Base-by-base conservation (phyloP, 371 early-diverging fungal species). In the Blyttiomyces sp. region DNA sequence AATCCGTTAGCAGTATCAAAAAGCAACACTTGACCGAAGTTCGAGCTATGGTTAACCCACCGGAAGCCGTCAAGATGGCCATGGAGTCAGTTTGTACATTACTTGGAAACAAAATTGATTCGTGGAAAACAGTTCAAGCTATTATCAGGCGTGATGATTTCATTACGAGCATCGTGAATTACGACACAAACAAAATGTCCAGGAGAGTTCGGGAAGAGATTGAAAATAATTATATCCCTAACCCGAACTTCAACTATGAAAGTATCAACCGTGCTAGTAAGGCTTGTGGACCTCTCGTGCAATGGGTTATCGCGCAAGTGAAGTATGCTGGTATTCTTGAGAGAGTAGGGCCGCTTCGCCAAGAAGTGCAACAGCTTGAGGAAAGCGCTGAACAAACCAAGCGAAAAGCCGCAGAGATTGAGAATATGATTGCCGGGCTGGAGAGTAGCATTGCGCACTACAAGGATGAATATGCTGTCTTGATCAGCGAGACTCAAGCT, bases 11-110 rank as follows among this genome's bases (percentile, higher is more conserved):
- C 36, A 88, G 85, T 72, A 96, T 99, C 74, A 95, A 94, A 74
- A 94, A 91, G 78, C 89, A 94, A 57, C 95, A 96, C 54, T 80
- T 99, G 68, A 92, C 94, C n/a, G 99, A 99, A 83, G 94, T 99
- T 3, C 89, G 98, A 68, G 70, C 92, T 0, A 99, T 99, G 99
- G 88, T 86, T 51, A 98, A 94, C 61, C 99, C 99, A 55, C 99
- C 99, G 2, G 88, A 85, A 63, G 89, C 91, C 4, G 96, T 99
- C 63, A 96, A 96, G 68, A 42, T 96, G 63, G 93, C 98, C 17
- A 92, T 99, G 90, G 98, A 98, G 62, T 87, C 95, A 46, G 98
- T 98, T 3, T 99, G 98, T 78, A 89, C 85, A 13, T 72, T 99
- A 63, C 80, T 99, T 7, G 98, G 97, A 6, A 85, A 91, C 73